Evolutionary conservation across 1,284 basidiomycete genomes (phyloP).

Genomic region (Puccinia triticina): DNA sequence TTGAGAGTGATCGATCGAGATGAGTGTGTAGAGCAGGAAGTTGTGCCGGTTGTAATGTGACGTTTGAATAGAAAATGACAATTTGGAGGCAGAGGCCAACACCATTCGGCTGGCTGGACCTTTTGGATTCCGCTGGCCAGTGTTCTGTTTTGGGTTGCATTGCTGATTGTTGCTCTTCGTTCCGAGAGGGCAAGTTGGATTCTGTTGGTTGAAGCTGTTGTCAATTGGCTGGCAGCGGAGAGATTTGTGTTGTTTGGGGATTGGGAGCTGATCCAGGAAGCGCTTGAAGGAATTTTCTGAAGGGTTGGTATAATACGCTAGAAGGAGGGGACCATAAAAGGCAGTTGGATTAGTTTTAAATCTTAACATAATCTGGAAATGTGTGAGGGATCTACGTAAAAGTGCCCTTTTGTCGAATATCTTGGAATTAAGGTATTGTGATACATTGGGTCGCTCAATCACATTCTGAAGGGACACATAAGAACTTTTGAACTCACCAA

Average conservation of each 20-base stretch:
- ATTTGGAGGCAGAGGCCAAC: not conserved
- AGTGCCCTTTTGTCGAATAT: no score
- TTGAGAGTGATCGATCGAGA: slow-evolving; percentile 30
- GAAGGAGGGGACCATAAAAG: not conserved
- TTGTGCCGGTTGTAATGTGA: slow-evolving; percentile 26
- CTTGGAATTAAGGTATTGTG: no score
- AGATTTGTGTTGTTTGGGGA: not conserved
- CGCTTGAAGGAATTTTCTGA: slow-evolving; percentile 23
- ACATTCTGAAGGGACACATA: not conserved
- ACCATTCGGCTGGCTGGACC: not conserved
- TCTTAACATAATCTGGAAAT: no score
- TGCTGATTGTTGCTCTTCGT: not conserved
- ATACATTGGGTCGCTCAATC: not conserved
- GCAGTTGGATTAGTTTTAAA: slow-evolving; percentile 7
- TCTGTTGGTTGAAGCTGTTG: not conserved
- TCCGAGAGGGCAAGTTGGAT: not conserved
- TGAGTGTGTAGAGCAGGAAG: slow-evolving; percentile 16
- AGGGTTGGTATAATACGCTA: slow-evolving; percentile 39
- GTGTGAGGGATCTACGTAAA: no score
- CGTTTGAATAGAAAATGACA: not conserved
- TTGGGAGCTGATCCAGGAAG: slow-evolving; percentile 27
- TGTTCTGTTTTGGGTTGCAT: not conserved
- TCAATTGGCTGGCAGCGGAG: not conserved
- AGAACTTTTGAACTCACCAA: slow-evolving; percentile 7
- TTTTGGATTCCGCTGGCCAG: not conserved